phyloP scores from a whole-genome alignment of 768 basidiomycete species.

The Lactarius sanguifluus region DNA sequence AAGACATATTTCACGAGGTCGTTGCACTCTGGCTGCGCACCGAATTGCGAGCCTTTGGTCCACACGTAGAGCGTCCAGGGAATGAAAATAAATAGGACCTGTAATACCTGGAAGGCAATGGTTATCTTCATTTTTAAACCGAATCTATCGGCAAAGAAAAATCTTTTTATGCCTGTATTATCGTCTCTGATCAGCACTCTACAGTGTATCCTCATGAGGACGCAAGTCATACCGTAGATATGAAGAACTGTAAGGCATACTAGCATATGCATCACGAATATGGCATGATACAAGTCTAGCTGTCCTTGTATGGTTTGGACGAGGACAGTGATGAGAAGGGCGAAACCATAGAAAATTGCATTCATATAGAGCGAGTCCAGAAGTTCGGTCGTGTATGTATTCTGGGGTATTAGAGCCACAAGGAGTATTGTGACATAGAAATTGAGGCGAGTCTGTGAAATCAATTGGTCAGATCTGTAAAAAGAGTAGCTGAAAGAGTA shows the following conservation, averaged over 20 bases:
- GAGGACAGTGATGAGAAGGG: neutral
- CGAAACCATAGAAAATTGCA: neutral
- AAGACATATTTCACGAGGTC: neutral
- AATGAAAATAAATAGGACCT: neutral
- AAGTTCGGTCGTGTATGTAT: neutral
- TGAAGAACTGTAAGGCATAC: neutral
- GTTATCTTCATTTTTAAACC: neutral
- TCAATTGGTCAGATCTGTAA: neutral
- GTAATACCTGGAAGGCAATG: neutral
- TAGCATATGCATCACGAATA: conserved; percentile 4
- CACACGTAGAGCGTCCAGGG: neutral
- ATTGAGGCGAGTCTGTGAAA: neutral
- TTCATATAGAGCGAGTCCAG: neutral
- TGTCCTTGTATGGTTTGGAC: conserved; percentile 1
- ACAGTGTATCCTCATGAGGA: neutral
- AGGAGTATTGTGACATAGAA: neutral
- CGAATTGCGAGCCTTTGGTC: neutral
- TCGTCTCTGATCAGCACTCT: neutral
- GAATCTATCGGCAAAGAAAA: neutral
- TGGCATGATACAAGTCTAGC: conserved; percentile 5
- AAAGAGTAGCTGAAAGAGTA: neutral
- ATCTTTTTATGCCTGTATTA: neutral
- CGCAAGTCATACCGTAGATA: neutral
- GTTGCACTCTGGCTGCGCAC: conserved; percentile 1
- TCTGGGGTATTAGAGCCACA: neutral